phyloP scores from a whole-genome alignment of 345 rosid genomes.

The Gossypium stocksii region DNA sequence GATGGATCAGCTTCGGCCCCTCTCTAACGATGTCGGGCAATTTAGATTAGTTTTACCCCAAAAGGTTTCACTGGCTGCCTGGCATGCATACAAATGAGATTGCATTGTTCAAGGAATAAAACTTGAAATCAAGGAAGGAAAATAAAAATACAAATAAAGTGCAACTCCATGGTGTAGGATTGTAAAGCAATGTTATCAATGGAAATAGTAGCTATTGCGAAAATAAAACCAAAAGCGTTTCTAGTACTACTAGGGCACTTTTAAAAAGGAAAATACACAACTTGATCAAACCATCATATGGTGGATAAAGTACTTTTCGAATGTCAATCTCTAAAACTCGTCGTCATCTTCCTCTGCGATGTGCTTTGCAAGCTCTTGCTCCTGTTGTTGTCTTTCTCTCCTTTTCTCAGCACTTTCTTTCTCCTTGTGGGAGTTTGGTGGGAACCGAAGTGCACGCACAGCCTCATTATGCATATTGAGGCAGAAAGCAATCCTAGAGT shows the following conservation, averaged over 20 bases:
- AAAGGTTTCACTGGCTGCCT: no score
- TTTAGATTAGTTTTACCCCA: no score
- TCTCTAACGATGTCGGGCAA: no score
- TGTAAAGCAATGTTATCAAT: background rate
- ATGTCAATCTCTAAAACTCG: slow-evolving; percentile 28
- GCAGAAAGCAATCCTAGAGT: slow-evolving; percentile 56
- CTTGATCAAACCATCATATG: slow-evolving; percentile 2
- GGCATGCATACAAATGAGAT: background rate
- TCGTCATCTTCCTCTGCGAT: slow-evolving; percentile 62
- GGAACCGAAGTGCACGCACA: slow-evolving; percentile 54
- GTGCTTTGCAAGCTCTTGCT: slow-evolving; percentile 58
- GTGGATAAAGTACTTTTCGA: background rate
- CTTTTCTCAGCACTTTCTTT: slow-evolving; percentile 56
- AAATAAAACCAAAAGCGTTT: background rate
- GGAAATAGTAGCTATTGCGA: background rate
- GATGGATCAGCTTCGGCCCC: no score
- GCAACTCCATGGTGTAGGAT: background rate
- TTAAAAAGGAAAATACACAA: slow-evolving; percentile 5
- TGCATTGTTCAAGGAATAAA: background rate
- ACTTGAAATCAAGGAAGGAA: background rate
- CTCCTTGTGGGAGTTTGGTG: slow-evolving; percentile 65
- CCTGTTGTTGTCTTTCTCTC: slow-evolving; percentile 56
- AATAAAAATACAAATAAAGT: background rate
- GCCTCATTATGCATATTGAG: slow-evolving; percentile 60
- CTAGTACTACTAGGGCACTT: background rate